A percentile compares a stretch with the other conserved stretches of the same genome.
Evolutionary conservation across 257 asterid genomes (phyloP).

Genomic region (Solanum neorickii): DNA sequence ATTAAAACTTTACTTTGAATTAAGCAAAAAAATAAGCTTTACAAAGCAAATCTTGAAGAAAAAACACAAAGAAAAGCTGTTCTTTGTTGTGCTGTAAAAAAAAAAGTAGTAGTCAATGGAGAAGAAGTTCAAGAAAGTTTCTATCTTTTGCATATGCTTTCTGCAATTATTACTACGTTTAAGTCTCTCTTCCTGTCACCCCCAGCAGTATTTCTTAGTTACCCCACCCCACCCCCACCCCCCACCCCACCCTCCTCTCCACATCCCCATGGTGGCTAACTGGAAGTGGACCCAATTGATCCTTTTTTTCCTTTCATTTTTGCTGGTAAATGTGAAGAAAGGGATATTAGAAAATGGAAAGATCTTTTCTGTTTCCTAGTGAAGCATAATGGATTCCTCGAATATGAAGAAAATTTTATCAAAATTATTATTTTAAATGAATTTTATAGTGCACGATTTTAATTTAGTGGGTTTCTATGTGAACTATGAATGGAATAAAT

Average conservation of each 20-base stretch:
- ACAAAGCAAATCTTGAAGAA: not conserved
- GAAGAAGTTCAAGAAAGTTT: not conserved
- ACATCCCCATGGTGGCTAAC: not conserved
- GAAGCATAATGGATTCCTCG: not conserved
- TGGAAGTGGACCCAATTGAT: not conserved
- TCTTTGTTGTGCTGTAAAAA: not conserved
- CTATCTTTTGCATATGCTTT: not conserved
- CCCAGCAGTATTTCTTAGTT: not conserved
- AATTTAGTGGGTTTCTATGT: not conserved
- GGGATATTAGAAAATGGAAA: not conserved
- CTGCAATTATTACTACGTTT: not conserved
- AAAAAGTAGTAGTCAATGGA: not conserved
- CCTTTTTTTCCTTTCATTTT: not conserved
- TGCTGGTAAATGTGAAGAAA: not conserved
- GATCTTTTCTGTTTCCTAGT: not conserved
- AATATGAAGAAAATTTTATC: too few species aligned
- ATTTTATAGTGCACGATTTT: rapidly evolving
- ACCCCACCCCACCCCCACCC: too few species aligned
- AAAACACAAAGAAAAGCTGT: not conserved
- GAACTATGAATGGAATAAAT: too few species aligned
- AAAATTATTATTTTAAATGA: rapidly evolving
- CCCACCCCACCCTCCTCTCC: too few species aligned
- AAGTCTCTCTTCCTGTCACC: not conserved
- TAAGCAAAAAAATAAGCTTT: not conserved
- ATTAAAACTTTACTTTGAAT: not conserved